Percentiles rank a stretch among this genome's conserved stretches.
Evolutionary conservation across 495 filamentous ascomycete species (phyloP).

Genomic region (Neurospora sp.): DNA sequence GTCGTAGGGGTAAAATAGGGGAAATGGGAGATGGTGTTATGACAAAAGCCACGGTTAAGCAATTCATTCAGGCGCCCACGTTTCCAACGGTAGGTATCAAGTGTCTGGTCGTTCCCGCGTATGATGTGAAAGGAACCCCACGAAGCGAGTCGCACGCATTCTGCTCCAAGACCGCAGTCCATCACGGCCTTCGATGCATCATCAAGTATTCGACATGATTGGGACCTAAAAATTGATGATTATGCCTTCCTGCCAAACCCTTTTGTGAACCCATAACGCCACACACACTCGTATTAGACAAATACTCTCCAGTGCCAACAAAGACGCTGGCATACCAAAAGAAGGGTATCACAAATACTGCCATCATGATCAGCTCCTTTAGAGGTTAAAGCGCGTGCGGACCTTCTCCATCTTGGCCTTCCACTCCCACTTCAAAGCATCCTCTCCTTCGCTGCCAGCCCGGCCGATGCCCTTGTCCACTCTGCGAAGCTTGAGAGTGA

Average conservation of each 20-base stretch:
- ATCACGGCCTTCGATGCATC: no score
- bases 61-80: no score
- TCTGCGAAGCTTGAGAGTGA: slow-evolving; percentile 80
- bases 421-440: slow-evolving; percentile 79
- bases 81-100: no score
- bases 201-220: not conserved
- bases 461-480: slow-evolving; percentile 84
- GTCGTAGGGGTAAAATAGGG: not conserved
- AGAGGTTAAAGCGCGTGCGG: slow-evolving; percentile 87
- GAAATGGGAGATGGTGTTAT: no score
- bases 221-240: not conserved
- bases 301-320: not conserved
- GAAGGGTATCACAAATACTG: slow-evolving; percentile 4
- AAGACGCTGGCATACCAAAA: not conserved
- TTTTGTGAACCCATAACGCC: not conserved
- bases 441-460: slow-evolving; percentile 60
- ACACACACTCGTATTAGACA: not conserved
- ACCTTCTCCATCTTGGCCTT: slow-evolving; percentile 86
- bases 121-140: no score
- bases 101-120: no score
- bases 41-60: no score
- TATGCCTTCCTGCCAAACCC: not conserved
- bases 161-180: no score
- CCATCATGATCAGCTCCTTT: slow-evolving; percentile 5
- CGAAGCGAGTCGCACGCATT: no score